Base-by-base conservation (phyloP, 2,329 filamentous ascomycete species). In the Trichoderma cornu-damae region DNA sequence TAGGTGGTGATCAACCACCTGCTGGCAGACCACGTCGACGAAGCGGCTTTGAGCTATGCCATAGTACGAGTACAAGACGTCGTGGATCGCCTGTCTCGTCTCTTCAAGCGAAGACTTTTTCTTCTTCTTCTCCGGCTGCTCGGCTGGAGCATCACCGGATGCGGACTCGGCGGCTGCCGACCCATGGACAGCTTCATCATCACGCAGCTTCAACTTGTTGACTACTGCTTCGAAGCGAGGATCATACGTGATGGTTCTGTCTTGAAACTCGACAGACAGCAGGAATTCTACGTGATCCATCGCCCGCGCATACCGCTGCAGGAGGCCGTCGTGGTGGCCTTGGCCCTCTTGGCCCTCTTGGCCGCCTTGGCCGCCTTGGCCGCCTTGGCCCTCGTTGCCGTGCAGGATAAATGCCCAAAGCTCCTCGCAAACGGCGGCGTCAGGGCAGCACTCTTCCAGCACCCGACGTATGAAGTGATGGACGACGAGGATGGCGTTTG, bases 1-100 rank as follows among this genome's bases (percentile, higher is more conserved):
- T 0, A 89, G 72, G 59, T 75, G 75, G 63, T 83, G 70, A 42
- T 80, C 77, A 1, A 81, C 71, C 0, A 77, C 81, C 61, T 88
- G 85, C 60, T 79, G 77, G 63, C 76, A 83, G 1, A 90, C 68
- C 3, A 74, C 78, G 62, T 89, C 86, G 1, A 86, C 77, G 58
- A 89, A 87, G 0, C 84, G 78, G 63, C 81, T 80, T 11, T 73
- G 74, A 0, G 83, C 75, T 1, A 87, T 79, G 24, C 81, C 76
- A 71, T 89, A 88, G 67, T 85, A 89, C 1, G 78, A 75, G 26
- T 74, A 67, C 0, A 89, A 72, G 1, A 81, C 79, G 59, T 88
- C 79, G 56, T 86, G 81, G 4, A 88, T 78, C 8, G 84, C 76
- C 32, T 79, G 72, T 3, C 75, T 62, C 0, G 70, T 68, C 38